Percentiles rank a stretch among this genome's conserved stretches.
These are phyloP conservation scores for Capsicum pubescens DNA, from an alignment of 257 asterid species.

Conservation along the genomic window DNA sequence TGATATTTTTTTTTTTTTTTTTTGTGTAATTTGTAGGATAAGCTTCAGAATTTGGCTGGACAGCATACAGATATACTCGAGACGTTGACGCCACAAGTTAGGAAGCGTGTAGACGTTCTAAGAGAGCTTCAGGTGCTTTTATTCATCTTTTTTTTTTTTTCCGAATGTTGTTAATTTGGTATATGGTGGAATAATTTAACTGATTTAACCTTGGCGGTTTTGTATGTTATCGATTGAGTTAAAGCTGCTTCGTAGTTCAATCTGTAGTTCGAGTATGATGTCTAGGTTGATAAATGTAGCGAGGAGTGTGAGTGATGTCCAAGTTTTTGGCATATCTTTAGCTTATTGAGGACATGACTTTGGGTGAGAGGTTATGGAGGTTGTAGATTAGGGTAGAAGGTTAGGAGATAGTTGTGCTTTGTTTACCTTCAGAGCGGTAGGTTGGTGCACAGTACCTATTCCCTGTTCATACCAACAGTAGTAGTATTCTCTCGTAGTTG, in stretches of 20 bases:
- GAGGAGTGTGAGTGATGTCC: no score
- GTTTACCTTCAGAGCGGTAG: no score
- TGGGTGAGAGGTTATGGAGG: no score
- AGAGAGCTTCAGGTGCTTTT: slow-evolving; percentile 69
- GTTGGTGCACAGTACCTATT: no score
- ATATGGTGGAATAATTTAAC: not conserved
- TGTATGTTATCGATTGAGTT: not conserved
- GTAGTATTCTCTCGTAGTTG: no score
- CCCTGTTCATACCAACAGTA: no score
- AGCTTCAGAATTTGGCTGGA: slow-evolving; percentile 60
- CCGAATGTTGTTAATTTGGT: not conserved
- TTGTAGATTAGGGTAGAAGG: no score
- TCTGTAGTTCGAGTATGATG: not conserved
- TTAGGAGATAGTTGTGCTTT: no score
- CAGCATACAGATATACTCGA: slow-evolving; percentile 63
- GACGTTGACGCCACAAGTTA: slow-evolving; percentile 63
- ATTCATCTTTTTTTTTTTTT: not conserved
- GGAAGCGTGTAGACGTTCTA: slow-evolving; percentile 78
- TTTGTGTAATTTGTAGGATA: slow-evolving; percentile 8
- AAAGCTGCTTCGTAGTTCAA: not conserved
- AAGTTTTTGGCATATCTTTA: no score
- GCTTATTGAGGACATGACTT: no score
- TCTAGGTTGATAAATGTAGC: not conserved
- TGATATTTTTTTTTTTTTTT: not conserved
- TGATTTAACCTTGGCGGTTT: not conserved